These are phyloP conservation scores for Medicago ruthenica DNA, from an alignment of 306 rosid species.

Conservation along the genomic window DNA sequence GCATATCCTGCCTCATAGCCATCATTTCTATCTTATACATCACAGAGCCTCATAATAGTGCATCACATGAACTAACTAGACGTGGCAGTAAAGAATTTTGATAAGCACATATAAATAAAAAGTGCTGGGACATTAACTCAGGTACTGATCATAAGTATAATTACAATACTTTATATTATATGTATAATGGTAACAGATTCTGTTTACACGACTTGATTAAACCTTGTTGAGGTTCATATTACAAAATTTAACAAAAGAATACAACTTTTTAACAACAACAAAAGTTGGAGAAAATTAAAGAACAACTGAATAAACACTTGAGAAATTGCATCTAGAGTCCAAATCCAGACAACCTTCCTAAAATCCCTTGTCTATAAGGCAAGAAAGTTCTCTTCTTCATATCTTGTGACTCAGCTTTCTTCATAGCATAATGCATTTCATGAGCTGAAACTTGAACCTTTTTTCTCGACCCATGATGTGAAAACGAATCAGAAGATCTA, in stretches of 20 bases:
- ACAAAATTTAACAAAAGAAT: constrained; percentile 44
- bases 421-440: constrained; percentile 73
- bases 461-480: constrained; percentile 37
- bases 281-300: constrained; percentile 1
- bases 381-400: constrained; percentile 84
- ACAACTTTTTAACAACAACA: constrained; percentile 1
- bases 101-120: background rate
- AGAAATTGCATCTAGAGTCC: constrained; percentile 47
- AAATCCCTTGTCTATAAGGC: constrained; percentile 86
- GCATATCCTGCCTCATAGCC: too few species aligned
- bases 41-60: background rate
- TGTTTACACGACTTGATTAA: constrained; percentile 13
- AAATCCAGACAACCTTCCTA: constrained; percentile 78
- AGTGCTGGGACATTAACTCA: background rate
- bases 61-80: background rate
- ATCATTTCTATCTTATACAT: too few species aligned
- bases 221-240: constrained; percentile 10
- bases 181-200: background rate
- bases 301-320: background rate
- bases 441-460: constrained; percentile 64
- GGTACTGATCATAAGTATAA: background rate
- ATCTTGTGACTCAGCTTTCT: constrained; percentile 75
- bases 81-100: background rate
- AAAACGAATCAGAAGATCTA: constrained; percentile 45
- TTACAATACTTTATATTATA: background rate